Evolutionary conservation across 176 grass and related monocot species (phyloP).

Genomic region (Aegilops speltoides): DNA sequence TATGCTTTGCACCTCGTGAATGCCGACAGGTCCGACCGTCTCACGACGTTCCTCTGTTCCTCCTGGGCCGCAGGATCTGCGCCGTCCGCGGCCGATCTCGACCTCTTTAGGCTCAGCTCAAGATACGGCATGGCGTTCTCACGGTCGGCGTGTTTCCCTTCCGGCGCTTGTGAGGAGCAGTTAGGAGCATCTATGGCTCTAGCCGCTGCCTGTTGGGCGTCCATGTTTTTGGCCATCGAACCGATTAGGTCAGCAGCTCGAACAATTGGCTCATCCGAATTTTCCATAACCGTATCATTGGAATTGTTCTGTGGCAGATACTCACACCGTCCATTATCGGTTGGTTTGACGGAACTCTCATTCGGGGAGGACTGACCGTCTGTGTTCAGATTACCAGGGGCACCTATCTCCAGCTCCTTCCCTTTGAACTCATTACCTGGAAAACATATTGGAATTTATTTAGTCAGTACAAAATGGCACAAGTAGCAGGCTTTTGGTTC

Average conservation of each 20-base stretch:
- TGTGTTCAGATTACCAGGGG: constrained; percentile 37
- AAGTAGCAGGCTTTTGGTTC: not conserved
- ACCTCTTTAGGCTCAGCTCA: constrained; percentile 77
- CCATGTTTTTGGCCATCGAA: constrained; percentile 53
- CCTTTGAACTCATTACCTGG: constrained; percentile 65
- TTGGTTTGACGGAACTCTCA: constrained; percentile 34
- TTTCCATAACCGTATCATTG: constrained; percentile 34
- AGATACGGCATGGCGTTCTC: constrained; percentile 48
- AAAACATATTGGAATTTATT: constrained; percentile 26
- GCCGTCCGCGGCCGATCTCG: constrained; percentile 40
- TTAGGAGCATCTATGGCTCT: constrained; percentile 39
- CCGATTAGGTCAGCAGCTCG: constrained; percentile 71
- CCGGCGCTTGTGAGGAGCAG: constrained; percentile 36
- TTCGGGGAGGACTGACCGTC: constrained; percentile 32
- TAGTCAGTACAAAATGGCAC: not conserved
- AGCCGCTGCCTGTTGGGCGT: constrained; percentile 32
- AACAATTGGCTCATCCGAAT: constrained; percentile 43
- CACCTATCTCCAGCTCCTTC: constrained; percentile 74
- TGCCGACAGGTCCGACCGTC: constrained; percentile 64
- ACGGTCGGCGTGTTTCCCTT: constrained; percentile 40
- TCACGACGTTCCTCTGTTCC: constrained; percentile 60
- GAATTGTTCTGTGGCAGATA: constrained; percentile 26
- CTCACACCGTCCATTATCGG: constrained; percentile 23
- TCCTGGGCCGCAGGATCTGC: constrained; percentile 32
- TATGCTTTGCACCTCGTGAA: constrained; percentile 82